Base-by-base conservation (phyloP, 2,329 filamentous ascomycete species). In the Clonostachys chloroleuca region DNA sequence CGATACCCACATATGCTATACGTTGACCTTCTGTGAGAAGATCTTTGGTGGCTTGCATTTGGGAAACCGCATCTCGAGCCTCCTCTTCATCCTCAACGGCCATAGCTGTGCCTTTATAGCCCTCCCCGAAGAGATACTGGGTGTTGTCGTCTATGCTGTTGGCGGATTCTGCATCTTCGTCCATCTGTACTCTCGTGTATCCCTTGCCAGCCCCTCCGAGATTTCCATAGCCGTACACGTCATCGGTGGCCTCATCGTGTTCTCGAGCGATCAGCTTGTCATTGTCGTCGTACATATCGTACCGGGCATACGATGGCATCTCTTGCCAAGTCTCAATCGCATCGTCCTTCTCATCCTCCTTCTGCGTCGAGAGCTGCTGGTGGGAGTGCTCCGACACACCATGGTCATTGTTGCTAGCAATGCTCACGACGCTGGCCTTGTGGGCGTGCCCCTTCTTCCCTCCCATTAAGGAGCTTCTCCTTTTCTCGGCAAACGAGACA, bases 121-220 rank as follows among this genome's bases (percentile, higher is more conserved):
- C 68, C 50, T 90, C 84, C 54, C 89, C 92, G 74, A 99, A 99
- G 4, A 99, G 77, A 63, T 99, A 99, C 47, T 91, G 84, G 1
- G 94, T 99, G 59, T 97, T 92, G 49, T 99, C 94, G 62, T 99
- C 94, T 83, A 99, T 83, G 69, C 92, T 97, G 5, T 91, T 99
- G 43, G 87, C 87, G 30, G 92, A 96, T 63, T 95, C 83, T 13
- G 86, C 92, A 66, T 99, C 94, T 53, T 99, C 94, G 57, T 99
- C 94, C 57, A 96, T 79, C 52, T 95, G 81, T n/a, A 99, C 90
- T 43, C 91, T 81, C 1, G 94, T 99, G 64, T 99, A 99, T 5
- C 94, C 94, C 66, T 91, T 96, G 37, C 91, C 91, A 9, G 92
- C 92, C 30, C 92, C 92, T 20, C 92, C 92, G 1, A 96, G 77